Evolutionary conservation across 2,329 filamentous ascomycete species (phyloP), one percentile per base, ranked within the genome.

Genomic region (Aspergillus sp.): DNA sequence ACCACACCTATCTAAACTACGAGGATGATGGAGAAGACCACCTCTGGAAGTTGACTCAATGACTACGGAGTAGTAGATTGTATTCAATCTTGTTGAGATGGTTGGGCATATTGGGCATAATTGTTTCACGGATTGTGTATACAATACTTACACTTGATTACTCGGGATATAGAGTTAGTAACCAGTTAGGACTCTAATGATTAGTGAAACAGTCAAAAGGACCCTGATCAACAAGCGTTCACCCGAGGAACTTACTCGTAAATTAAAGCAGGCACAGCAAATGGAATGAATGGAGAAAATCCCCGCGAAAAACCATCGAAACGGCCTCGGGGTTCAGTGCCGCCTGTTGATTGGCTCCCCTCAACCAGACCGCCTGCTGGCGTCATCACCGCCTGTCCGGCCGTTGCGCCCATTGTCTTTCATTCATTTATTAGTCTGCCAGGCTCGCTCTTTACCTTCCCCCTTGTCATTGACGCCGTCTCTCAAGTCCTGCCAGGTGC

Each of bases 301-400:
- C 53, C 25, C 38, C 21, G 25, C 23, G 25, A 36, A 23, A 48
- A n/a, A 21, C 36, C n/a, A 12, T 21, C 38, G 15, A 23, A 43
- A n/a, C 45, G 17, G 23, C 25, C 47, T 45, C 28, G 32, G 32
- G 5, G 43, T 52, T 58, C 52, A 52, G 47, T 59, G 25, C 15
- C 12, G 25, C 47, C 15, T 17, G 7, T 38, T 64, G 51, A 66
- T 65, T 66, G 63, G 62, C 53, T 41, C 32, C 21, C 23, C 48
- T 28, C 8, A 28, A 15, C 25, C 57, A 48, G 52, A 55, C 58
- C 57, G 60, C 57, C 57, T 55, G 58, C 55, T 57, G 60, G 62
- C 63, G 63, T 66, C 64, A 66, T 63, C 60, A 62, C 57, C 59
- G 57, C 57, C 39, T 52, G 19, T 28, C 49, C 30, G 25, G 38